Evolutionary conservation across 148 eudicot species (phyloP).

Genomic region (Heliamphora exappendiculata): DNA sequence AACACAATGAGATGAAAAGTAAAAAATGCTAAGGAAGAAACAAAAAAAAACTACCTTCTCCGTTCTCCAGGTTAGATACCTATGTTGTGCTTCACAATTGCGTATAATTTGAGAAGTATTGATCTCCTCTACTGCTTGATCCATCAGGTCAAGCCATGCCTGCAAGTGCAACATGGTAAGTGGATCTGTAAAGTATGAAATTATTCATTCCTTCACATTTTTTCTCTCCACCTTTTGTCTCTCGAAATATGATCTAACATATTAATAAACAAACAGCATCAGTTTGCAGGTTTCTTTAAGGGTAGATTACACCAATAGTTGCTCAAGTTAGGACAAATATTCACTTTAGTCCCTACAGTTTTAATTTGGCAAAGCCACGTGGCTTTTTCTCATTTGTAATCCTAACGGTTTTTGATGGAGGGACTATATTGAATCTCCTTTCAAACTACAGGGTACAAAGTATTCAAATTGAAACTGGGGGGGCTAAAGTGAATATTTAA

Average conservation of each 20-base stretch:
- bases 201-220: neutral
- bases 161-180: conserved; percentile 18
- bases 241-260: neutral
- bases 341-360: too few relatives aligned
- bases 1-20: neutral
- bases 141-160: conserved; percentile 89
- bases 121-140: conserved; percentile 45
- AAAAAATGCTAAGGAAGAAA: neutral
- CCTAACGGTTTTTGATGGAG: too few relatives aligned
- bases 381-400: too few relatives aligned
- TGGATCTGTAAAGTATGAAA: neutral
- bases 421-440: too few relatives aligned
- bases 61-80: conserved; percentile 86
- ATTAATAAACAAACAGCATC: neutral
- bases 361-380: too few relatives aligned
- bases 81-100: conserved; percentile 76
- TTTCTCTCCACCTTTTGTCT: neutral
- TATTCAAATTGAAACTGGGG: too few relatives aligned
- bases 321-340: too few relatives aligned
- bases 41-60: conserved; percentile 48
- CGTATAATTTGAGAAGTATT: conserved; percentile 30
- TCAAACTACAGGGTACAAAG: too few relatives aligned
- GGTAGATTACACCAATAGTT: too few relatives aligned
- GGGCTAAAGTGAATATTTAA: too few relatives aligned
- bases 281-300: neutral